Percentiles rank a stretch among this genome's conserved stretches.
Evolutionary conservation across 306 rosid genomes (phyloP).

Genomic region (Ormosia semicastrata): DNA sequence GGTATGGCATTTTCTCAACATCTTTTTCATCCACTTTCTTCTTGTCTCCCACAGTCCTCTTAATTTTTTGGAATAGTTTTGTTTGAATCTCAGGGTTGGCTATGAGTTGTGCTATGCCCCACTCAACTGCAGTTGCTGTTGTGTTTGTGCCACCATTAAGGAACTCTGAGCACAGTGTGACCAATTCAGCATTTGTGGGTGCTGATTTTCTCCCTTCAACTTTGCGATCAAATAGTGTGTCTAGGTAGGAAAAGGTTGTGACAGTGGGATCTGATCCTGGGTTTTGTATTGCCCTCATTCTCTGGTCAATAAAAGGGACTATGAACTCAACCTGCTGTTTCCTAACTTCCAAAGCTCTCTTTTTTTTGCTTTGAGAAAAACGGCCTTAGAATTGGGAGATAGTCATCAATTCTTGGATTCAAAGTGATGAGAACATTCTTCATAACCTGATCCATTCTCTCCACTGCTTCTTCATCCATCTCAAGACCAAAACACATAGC

Average conservation of each 20-base stretch:
- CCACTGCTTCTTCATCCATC: slow-evolving; percentile 67
- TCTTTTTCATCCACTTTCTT: too few species aligned
- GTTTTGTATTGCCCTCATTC: slow-evolving; percentile 57
- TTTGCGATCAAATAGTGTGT: slow-evolving; percentile 73
- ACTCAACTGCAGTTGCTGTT: too few species aligned
- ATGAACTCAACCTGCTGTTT: slow-evolving; percentile 60
- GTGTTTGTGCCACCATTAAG: slow-evolving; percentile 97
- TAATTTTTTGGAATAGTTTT: too few species aligned
- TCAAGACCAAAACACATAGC: slow-evolving; percentile 88
- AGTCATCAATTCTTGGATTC: slow-evolving; percentile 84
- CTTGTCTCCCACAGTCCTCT: too few species aligned
- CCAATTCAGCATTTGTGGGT: slow-evolving; percentile 62
- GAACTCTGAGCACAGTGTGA: too few species aligned
- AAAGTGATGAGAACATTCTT: too few species aligned
- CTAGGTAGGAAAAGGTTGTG: slow-evolving; percentile 84
- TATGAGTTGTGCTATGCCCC: too few species aligned
- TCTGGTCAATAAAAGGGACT: slow-evolving; percentile 54
- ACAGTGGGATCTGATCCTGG: slow-evolving; percentile 70
- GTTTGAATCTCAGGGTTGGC: too few species aligned
- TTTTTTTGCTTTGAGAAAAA: slow-evolving; percentile 84
- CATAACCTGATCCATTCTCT: slow-evolving; percentile 70
- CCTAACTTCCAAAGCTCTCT: slow-evolving; percentile 57
- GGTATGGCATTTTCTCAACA: too few species aligned
- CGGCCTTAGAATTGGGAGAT: slow-evolving; percentile 64
- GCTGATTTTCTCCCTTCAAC: slow-evolving; percentile 53